Evolutionary conservation across 75 land plant genomes (phyloP), one percentile per base, ranked within the genome.

Genomic region (Sequoia sempervirens): DNA sequence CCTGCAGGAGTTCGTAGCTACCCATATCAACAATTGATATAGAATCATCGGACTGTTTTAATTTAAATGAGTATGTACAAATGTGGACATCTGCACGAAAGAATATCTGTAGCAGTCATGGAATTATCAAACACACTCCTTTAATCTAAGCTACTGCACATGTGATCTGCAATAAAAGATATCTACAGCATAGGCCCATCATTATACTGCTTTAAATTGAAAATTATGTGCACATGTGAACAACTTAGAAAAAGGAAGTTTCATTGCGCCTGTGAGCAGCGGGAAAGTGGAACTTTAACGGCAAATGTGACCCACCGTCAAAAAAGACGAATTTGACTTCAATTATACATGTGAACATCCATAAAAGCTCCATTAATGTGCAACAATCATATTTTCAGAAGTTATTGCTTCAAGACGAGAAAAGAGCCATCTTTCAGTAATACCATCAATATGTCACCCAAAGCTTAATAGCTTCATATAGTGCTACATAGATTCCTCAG

Each of bases 301-400:
- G 72, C 9, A 68, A 68, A n/a, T 68, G 72, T 68, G 72, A 68
- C 28, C 72, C 30, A 68, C 72, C 30, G 72, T 68, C 32, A 68
- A n/a, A 68, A 26, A 30, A 68, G 32, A 68, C 8, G 13, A 30
- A 68, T 68, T 30, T 68, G 72, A 68, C 28, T n/a, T 68, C 72
- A 68, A 68, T 68, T 68, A 30, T 68, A 68, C 72, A n/a, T n/a
- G 72, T 68, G 61, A 56, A 68, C 72, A 68, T n/a, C 32, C 72
- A 68, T 30, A 8, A 30, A 68, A 68, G 72, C 13, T 68, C 5
- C 72, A 68, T 68, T 30, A 68, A 68, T 68, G 72, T 68, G 34
- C 12, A 68, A n/a, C 72, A 68, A 30, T 68, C 72, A 68, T 10
- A 26, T 68, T 30, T 28, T 26, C 28, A 68, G 72, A 68, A 26